These are phyloP conservation scores for Cardamine resedifolia DNA, from an alignment of 345 rosid species.

Conservation along the genomic window DNA sequence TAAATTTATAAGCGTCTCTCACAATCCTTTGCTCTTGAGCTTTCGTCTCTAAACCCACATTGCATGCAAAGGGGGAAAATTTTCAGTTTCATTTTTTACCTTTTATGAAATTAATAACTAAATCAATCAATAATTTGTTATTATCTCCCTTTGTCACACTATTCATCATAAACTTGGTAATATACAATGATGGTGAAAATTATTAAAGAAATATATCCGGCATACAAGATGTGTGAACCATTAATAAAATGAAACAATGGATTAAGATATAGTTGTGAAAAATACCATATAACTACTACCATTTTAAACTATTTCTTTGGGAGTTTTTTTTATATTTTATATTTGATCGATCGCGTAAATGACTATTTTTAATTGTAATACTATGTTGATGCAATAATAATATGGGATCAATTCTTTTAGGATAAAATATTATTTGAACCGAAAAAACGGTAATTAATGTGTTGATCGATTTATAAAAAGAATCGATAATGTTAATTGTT, in stretches of 20 bases:
- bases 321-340: neutral
- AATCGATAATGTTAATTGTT: neutral
- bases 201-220: neutral
- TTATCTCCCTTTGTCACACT: neutral
- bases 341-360: neutral
- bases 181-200: neutral
- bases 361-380: neutral
- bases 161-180: neutral
- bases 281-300: neutral
- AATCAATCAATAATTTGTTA: neutral
- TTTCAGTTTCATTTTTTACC: neutral
- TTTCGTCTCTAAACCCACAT: neutral
- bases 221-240: neutral
- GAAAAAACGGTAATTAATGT: too few relatives aligned
- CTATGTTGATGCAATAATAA: neutral
- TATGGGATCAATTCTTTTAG: too few relatives aligned
- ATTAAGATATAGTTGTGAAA: neutral
- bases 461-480: too few relatives aligned
- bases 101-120: neutral
- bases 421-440: too few relatives aligned
- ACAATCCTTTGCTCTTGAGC: conserved; percentile 12
- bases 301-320: too few relatives aligned
- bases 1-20: neutral
- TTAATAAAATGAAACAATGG: neutral
- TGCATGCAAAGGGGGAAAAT: conserved; percentile 30